Base-by-base conservation (phyloP, 768 basidiomycete genomes). In the Boletus patriciae region DNA sequence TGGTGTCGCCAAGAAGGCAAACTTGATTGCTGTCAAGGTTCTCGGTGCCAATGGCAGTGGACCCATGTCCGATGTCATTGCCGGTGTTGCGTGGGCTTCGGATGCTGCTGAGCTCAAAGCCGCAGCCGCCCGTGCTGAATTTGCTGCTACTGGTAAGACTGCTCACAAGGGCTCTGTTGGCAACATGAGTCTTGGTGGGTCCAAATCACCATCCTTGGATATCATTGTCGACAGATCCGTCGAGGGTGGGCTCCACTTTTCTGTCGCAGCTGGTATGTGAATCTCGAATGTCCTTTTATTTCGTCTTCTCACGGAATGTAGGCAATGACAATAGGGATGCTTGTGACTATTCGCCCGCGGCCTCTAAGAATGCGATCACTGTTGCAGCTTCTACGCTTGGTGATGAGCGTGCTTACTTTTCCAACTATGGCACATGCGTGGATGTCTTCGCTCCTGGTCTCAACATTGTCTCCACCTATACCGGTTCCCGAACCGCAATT, bases 111-210 rank as follows among this genome's bases (percentile, higher is more conserved):
- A 72, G 40, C 62, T 70, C 25, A 91, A 87, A 69, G 82, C 81
- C 0, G 67, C 65, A n/a, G 79, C 79, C 16, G 89, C 92, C 18
- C 77, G 74, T 9, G 80, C 81, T 12, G 92, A 95, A 70, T 69
- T 81, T 59, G 81, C 77, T 50, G 78, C 80, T 31, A 93, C 91
- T 19, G 90, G 92, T 52, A 86, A 82, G 77, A 89, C 88, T 52
- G 76, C 75, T 43, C 91, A 96, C 82, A 95, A 94, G 78, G 97
- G 97, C 23, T 94, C 93, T 18, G 94, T 95, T 51, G 92, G 88
- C 48, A 96, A 96, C 81, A 97, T 99, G 97, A 90, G 88, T 71
- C 87, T 99, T 50, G 97, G 97, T 60, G 97, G 97, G 66, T 92
- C 93, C 57, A 96, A 95, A 78, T 92, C 91, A 6, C 80, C 77